phyloP scores from a whole-genome alignment of 2,329 filamentous ascomycete genomes.

The Macrophomina tecta region DNA sequence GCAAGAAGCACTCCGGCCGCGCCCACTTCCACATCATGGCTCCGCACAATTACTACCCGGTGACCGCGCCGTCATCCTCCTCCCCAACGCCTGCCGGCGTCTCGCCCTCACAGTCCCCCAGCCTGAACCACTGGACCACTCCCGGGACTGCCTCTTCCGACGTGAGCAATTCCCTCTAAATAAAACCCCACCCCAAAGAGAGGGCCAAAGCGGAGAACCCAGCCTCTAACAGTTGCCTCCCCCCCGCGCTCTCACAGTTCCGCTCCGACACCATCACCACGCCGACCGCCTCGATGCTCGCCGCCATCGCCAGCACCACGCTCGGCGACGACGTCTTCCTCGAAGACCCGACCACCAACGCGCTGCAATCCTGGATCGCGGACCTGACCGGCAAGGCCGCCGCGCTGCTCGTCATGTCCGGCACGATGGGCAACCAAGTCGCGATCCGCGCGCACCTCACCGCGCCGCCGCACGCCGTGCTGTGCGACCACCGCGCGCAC shows the following conservation, averaged over 20 bases:
- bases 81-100: background rate
- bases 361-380: slow-evolving; percentile 77
- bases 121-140: slow-evolving; percentile 40
- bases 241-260: slow-evolving; percentile 38
- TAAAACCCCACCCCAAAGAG: background rate
- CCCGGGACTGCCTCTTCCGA: slow-evolving; percentile 62
- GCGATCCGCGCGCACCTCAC: slow-evolving; percentile 77
- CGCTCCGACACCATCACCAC: slow-evolving; percentile 53
- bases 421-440: slow-evolving; percentile 94
- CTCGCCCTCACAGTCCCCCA: slow-evolving; percentile 7
- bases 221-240: background rate
- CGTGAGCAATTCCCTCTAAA: background rate
- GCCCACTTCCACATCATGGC: slow-evolving; percentile 10
- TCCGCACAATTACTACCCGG: slow-evolving; percentile 19
- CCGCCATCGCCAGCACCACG: slow-evolving; percentile 74
- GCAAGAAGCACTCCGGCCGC: background rate
- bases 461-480: slow-evolving; percentile 78
- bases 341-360: slow-evolving; percentile 79
- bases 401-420: slow-evolving; percentile 81
- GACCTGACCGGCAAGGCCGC: slow-evolving; percentile 75
- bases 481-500: slow-evolving; percentile 81
- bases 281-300: slow-evolving; percentile 71
- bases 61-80: slow-evolving; percentile 12
- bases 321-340: slow-evolving; percentile 83
- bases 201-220: background rate